Evolutionary conservation across 2,329 filamentous ascomycete species (phyloP).

Genomic region (Torrubiella hemipterigena): DNA sequence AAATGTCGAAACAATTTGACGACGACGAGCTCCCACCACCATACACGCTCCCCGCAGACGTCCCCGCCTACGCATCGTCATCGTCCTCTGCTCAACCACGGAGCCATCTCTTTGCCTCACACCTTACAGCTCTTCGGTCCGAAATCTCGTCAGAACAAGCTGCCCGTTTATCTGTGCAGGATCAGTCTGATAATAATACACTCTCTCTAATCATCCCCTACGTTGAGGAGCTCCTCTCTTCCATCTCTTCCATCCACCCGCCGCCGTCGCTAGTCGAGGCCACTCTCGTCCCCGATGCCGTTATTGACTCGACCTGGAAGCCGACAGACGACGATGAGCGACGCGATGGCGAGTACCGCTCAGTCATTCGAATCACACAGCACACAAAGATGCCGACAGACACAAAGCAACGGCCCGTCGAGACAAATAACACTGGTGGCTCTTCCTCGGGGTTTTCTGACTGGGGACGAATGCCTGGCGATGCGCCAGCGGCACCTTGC

Average conservation of each 20-base stretch:
- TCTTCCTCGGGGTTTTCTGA: no score
- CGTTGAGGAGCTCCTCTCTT: constrained; percentile 27
- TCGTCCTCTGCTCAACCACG: no score
- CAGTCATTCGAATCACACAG: constrained; percentile 14
- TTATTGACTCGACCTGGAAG: constrained; percentile 23
- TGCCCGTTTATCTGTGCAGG: constrained; percentile 19
- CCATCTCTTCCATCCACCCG: constrained; percentile 19
- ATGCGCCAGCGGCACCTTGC: no score
- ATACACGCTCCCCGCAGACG: no score
- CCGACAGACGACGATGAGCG: constrained; percentile 20
- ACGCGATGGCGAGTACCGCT: constrained; percentile 16
- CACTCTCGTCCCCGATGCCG: constrained; percentile 29
- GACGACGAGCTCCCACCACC: no score
- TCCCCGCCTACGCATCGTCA: no score
- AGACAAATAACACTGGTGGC: constrained; percentile 8
- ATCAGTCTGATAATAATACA: constrained; percentile 24
- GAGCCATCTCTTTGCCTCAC: constrained; percentile 21
- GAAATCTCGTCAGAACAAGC: constrained; percentile 23
- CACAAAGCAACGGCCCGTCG: constrained; percentile 5
- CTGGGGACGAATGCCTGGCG: no score
- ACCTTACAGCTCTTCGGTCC: constrained; percentile 22
- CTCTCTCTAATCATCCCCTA: constrained; percentile 26
- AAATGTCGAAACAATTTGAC: no score
- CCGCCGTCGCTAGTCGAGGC: constrained; percentile 26
- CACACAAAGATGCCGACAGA: constrained; percentile 10